Evolutionary conservation across 2,329 filamentous ascomycete genomes (phyloP).

Genomic region (Coniochaeta hoffmannii): DNA sequence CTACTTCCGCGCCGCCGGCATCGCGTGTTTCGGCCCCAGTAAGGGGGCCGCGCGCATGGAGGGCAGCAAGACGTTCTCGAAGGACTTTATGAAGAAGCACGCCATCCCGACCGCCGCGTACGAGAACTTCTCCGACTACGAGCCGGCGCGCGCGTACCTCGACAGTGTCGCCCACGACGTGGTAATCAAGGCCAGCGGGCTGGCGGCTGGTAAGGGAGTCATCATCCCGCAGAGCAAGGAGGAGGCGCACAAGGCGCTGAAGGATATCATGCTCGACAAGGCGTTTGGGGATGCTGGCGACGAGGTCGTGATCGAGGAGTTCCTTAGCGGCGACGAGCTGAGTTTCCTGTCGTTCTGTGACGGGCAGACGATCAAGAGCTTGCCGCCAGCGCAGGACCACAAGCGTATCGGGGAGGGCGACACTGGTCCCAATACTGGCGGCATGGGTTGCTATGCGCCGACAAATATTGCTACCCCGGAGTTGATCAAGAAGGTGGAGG

Average conservation of each 20-base stretch:
- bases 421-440: conserved; percentile 86
- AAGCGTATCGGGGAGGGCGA: conserved; percentile 92
- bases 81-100: conserved; percentile 94
- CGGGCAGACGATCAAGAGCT: conserved; percentile 71
- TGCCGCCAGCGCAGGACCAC: conserved; percentile 93
- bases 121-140: conserved; percentile 77
- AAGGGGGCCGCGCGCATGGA: conserved; percentile 83
- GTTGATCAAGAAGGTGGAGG: conserved; percentile 71
- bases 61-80: conserved; percentile 93
- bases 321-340: conserved; percentile 82
- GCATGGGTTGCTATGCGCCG: conserved; percentile 97
- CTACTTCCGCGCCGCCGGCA: conserved; percentile 67
- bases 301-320: conserved; percentile 94
- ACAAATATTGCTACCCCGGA: conserved; percentile 70
- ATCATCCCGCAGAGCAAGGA: conserved; percentile 76
- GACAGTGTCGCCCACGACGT: conserved; percentile 63
- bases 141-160: conserved; percentile 66
- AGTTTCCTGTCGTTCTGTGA: conserved; percentile 90
- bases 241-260: conserved; percentile 74
- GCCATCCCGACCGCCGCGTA: conserved; percentile 87
- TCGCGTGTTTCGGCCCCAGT: conserved; percentile 79
- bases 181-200: conserved; percentile 88
- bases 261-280: conserved; percentile 82
- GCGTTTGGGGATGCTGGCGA: conserved; percentile 82
- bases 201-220: conserved; percentile 93